Evolutionary conservation across 2,329 filamentous ascomycete genomes (phyloP).

Genomic region (Malbranchea cinnamomea): DNA sequence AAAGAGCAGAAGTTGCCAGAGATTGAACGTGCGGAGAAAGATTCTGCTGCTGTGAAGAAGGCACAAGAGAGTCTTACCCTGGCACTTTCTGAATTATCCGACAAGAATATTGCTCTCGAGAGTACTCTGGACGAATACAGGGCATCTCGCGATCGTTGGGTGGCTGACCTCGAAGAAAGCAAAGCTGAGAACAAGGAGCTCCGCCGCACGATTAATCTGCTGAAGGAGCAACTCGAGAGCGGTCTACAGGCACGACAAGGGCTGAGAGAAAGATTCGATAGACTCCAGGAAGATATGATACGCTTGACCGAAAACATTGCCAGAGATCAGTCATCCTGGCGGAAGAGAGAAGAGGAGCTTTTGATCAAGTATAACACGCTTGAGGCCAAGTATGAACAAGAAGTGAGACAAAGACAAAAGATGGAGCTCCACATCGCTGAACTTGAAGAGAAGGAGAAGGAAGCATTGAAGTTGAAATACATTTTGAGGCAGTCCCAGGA

Average conservation of each 20-base stretch:
- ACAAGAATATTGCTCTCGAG: constrained; percentile 46
- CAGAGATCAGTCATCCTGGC: constrained; percentile 65
- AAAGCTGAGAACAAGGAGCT: constrained; percentile 55
- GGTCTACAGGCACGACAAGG: constrained; percentile 70
- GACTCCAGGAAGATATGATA: constrained; percentile 76
- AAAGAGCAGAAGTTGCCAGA: constrained; percentile 56
- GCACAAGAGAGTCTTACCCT: constrained; percentile 43
- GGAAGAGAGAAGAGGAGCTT: constrained; percentile 50
- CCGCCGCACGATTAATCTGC: constrained; percentile 54
- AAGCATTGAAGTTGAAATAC: constrained; percentile 63
- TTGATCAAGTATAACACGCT: constrained; percentile 39
- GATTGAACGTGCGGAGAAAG: constrained; percentile 49
- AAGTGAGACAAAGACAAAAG: constrained; percentile 47
- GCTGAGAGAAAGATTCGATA: constrained; percentile 71
- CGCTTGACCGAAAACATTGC: constrained; percentile 63
- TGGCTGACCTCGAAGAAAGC: constrained; percentile 41
- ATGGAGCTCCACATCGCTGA: constrained; percentile 46
- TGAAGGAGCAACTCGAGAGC: constrained; percentile 69
- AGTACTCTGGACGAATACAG: constrained; percentile 51
- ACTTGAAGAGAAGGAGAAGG: constrained; percentile 56
- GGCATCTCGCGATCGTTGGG: constrained; percentile 43
- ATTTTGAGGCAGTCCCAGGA: constrained; percentile 52
- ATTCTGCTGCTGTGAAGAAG: constrained; percentile 52
- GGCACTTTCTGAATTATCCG: constrained; percentile 37
- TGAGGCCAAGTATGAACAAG: constrained; percentile 47